Evolutionary conservation across 441 rosid species (phyloP).

Genomic region (Monsonia emarginata): DNA sequence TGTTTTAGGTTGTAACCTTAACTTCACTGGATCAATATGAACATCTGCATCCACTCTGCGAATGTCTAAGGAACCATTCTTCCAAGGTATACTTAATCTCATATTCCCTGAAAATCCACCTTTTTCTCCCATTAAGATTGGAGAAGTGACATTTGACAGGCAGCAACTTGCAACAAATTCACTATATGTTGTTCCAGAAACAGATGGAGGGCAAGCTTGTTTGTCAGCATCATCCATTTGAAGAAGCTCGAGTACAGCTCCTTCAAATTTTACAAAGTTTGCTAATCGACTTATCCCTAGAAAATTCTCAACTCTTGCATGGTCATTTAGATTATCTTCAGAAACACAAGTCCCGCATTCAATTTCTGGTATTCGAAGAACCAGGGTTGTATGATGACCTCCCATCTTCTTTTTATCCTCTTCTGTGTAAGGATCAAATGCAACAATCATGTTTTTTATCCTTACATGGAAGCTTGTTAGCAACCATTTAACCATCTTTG

Average conservation of each 20-base stretch:
- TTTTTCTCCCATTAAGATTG: conserved; percentile 51
- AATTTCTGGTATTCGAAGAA: conserved; percentile 57
- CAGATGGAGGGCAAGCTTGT: conserved; percentile 25
- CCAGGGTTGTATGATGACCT: conserved; percentile 38
- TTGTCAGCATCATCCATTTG: conserved; percentile 35
- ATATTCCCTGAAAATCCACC: conserved; percentile 84
- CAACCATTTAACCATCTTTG: conserved; percentile 91
- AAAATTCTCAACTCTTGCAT: conserved; percentile 37
- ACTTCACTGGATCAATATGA: conserved; percentile 65
- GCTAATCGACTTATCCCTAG: conserved; percentile 64
- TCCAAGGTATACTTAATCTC: conserved; percentile 90
- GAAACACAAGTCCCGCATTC: conserved; percentile 75
- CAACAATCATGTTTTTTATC: conserved; percentile 66
- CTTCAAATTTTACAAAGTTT: conserved; percentile 68
- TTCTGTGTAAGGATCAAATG: conserved; percentile 56
- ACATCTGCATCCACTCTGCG: conserved; percentile 79
- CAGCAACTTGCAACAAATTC: conserved; percentile 20
- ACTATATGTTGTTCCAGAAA: conserved; percentile 21
- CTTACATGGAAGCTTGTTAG: conserved; percentile 73
- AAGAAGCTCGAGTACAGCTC: conserved; percentile 76
- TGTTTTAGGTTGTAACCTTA: conserved; percentile 58
- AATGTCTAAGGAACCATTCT: conserved; percentile 82
- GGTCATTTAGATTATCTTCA: conserved; percentile 37
- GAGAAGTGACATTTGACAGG: conserved; percentile 33
- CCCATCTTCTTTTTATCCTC: conserved; percentile 27